These are phyloP conservation scores for Dactylellina sp. DNA, from an alignment of 2,329 filamentous ascomycete genomes.

Conservation along the genomic window DNA sequence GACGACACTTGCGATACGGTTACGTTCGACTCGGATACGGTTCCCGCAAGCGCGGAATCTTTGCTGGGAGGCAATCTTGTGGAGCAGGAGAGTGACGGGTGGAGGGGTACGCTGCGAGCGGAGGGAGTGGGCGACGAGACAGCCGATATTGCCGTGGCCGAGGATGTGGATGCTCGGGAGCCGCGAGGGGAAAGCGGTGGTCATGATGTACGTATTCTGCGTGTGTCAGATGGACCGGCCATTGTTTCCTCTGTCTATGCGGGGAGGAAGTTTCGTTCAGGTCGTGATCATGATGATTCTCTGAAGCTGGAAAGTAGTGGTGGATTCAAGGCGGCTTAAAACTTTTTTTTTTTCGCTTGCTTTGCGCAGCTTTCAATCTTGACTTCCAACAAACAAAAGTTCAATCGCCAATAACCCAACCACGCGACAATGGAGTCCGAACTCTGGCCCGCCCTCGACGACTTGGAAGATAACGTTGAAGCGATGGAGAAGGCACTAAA, in stretches of 20 bases:
- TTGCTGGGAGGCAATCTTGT: slow-evolving; percentile 69
- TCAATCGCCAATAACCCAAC: slow-evolving; percentile 6
- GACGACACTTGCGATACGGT: slow-evolving; percentile 62
- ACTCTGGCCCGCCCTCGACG: slow-evolving; percentile 76
- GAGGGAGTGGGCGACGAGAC: slow-evolving; percentile 80
- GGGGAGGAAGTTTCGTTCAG: slow-evolving; percentile 12
- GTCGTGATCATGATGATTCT: slow-evolving; percentile 7
- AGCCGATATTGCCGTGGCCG: slow-evolving; percentile 83
- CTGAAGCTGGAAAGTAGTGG: slow-evolving; percentile 7
- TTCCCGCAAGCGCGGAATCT: slow-evolving; percentile 67
- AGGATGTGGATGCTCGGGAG: slow-evolving; percentile 76
- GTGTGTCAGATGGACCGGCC: slow-evolving; percentile 59
- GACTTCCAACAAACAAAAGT: too few species aligned
- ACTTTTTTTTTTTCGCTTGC: slow-evolving; percentile 51
- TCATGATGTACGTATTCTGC: slow-evolving; percentile 62
- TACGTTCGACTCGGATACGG: slow-evolving; percentile 65
- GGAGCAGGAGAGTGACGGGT: slow-evolving; percentile 83
- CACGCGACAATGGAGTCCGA: slow-evolving; percentile 64
- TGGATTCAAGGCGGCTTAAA: slow-evolving; percentile 38
- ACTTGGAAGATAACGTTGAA: slow-evolving; percentile 82
- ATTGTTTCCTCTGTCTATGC: slow-evolving; percentile 63
- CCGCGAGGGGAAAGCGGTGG: slow-evolving; percentile 21
- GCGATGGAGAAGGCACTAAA: slow-evolving; percentile 78
- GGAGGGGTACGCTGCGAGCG: slow-evolving; percentile 72
- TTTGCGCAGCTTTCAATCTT: not conserved